Base-by-base conservation (phyloP, 1,139 yeast genomes). In the Yamadazyma triangularis region DNA sequence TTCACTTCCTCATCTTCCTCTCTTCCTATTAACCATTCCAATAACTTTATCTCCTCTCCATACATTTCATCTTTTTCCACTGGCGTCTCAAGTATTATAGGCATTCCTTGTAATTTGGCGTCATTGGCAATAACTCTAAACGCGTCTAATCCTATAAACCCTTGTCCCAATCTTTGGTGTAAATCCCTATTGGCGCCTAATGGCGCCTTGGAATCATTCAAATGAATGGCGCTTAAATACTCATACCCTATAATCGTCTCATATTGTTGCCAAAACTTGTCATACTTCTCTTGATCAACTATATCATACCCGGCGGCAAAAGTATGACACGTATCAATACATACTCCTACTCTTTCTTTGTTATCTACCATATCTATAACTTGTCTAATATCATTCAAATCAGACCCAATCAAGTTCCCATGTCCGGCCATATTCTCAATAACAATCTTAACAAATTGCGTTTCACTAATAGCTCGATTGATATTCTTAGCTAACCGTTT, bases 371-470 rank as follows among this genome's bases (percentile, higher is more conserved):
- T 53, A 27, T 73, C 82, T 29, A 91, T 87, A 13, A 93, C 89
- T 20, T 73, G 75, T 22, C 71, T 65, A 27, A 91, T 64, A 49
- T 91, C 98, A 43, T 83, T 77, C 24, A 91, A 59, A 28, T 75
- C 68, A 4, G 93, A 82, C 1, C 98, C 98, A 29, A 91, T 83
- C 38, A 89, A 69, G 40, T 85, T 83, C 6, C 96, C 96, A 45
- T 88, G 95, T 9, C 98, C 98, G 0, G 98, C 96, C 98, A 93
- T 91, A 51, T 91, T 91, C 52, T 91, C 99, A 35, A 93, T 70
- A 9, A 91, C 95, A 30, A 91, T 80, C 50, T 81, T 87, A 21
- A 91, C 97, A 50, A 78, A 81, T 4, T 58, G 47, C 0, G 98
- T 91, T 34, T 77, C 78, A 19, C 60, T 58, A 27, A 85, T 81